Percentiles rank a stretch among this genome's conserved stretches.
Evolutionary conservation across 495 filamentous ascomycete species (phyloP).

Genomic region (Xylaria flabelliformis): DNA sequence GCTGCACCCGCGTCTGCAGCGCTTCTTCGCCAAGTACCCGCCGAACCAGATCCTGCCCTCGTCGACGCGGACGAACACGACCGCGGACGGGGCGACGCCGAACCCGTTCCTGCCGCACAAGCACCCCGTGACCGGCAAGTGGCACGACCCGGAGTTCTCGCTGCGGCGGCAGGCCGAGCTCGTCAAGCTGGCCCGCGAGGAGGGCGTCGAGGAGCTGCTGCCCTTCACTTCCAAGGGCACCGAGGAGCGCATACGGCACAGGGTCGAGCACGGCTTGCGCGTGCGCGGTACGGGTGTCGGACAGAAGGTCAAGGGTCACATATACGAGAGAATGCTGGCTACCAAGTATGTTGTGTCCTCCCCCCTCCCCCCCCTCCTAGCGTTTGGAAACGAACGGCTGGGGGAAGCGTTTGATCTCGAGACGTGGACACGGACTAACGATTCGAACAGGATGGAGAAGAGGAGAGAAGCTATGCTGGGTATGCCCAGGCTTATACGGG

Average conservation of each 20-base stretch:
- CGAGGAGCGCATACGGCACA: conserved; percentile 66
- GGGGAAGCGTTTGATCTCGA: background rate
- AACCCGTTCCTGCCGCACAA: conserved; percentile 81
- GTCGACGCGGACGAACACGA: conserved; percentile 44
- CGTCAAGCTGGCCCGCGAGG: conserved; percentile 79
- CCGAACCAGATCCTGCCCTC: conserved; percentile 62
- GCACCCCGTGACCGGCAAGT: conserved; percentile 73
- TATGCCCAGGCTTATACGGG: conserved; percentile 87
- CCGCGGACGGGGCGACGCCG: conserved; percentile 51
- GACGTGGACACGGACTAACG: conserved; percentile 31
- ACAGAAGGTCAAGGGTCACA: conserved; percentile 93
- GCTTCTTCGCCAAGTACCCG: conserved; percentile 90
- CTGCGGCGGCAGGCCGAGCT: conserved; percentile 89
- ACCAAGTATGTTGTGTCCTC: conserved; percentile 63
- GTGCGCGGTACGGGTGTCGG: conserved; percentile 92
- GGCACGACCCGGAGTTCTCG: conserved; percentile 81
- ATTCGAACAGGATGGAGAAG: conserved; percentile 72
- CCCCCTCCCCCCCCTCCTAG: too few relatives aligned
- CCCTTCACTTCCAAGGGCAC: conserved; percentile 80
- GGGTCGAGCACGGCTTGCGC: conserved; percentile 73
- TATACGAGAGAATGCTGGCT: conserved; percentile 87
- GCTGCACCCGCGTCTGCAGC: conserved; percentile 75
- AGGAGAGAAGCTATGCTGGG: conserved; percentile 89
- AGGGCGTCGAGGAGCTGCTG: conserved; percentile 84
- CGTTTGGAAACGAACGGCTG: background rate